A percentile compares a stretch with the other conserved stretches of the same genome.
Conservation (phyloP, 306 rosid species). For the Rubus parviflorus region DNA sequence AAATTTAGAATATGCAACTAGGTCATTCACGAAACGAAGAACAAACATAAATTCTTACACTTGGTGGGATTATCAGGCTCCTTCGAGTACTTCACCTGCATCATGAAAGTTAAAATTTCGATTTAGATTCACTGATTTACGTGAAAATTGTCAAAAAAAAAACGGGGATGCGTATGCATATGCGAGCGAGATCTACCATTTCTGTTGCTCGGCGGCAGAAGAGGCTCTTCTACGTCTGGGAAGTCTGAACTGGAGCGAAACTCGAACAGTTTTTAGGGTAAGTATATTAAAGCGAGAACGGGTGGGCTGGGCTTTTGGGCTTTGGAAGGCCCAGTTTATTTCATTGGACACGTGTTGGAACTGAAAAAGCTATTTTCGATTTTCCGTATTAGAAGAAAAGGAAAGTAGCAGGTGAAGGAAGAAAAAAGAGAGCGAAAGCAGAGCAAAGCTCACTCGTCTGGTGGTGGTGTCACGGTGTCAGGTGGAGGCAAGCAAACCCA, state of each 20-base stretch:
- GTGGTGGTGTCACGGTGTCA: conserved; percentile 12
- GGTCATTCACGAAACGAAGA: not conserved
- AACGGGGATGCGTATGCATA: not conserved
- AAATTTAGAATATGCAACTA: not conserved
- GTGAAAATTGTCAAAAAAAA: not conserved
- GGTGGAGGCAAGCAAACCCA: conserved; percentile 16
- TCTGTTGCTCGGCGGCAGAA: conserved; percentile 9
- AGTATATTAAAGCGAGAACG: not conserved
- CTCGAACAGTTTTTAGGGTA: not conserved
- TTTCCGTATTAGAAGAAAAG: not conserved
- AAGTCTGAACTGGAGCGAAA: conserved; percentile 2
- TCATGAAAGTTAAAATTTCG: not conserved
- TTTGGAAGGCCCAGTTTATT: not conserved
- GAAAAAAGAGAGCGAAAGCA: conserved; percentile 4
- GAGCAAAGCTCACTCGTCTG: not conserved
- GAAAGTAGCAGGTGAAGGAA: not conserved
- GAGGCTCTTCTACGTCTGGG: not conserved
- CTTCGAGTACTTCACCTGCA: conserved; percentile 86
- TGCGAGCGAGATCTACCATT: not conserved
- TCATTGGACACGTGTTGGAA: no score
- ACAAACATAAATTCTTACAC: conserved; percentile 35
- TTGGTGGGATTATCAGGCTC: conserved; percentile 85
- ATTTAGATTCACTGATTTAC: not conserved
- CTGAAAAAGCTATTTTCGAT: no score
- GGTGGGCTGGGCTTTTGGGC: not conserved